These are phyloP conservation scores for Colletotrichum spinosum DNA, from an alignment of 2,329 filamentous ascomycete species.

Conservation along the genomic window DNA sequence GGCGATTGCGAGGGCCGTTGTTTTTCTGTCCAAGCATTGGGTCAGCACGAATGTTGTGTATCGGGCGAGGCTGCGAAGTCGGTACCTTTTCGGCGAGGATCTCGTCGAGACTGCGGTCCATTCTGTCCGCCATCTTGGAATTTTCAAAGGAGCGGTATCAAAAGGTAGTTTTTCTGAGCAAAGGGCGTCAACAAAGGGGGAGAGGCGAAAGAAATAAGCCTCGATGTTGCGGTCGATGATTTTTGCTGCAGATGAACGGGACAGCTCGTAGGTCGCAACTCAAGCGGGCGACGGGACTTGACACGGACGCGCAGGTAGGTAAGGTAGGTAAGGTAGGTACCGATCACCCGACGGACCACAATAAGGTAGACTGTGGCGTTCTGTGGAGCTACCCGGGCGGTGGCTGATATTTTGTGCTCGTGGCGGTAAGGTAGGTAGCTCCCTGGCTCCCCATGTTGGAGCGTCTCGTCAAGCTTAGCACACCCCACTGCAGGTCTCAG, in stretches of 20 bases:
- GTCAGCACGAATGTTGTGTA: slow-evolving; percentile 22
- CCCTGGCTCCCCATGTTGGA: slow-evolving; percentile 8
- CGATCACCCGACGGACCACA: too few species aligned
- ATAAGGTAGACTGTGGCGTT: too few species aligned
- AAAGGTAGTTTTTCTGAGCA: too few species aligned
- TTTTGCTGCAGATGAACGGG: slow-evolving; percentile 25
- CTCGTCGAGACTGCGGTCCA: slow-evolving; percentile 68
- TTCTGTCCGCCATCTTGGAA: slow-evolving; percentile 52
- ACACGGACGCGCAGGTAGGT: too few species aligned
- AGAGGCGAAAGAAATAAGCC: not conserved
- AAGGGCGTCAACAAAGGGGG: not conserved
- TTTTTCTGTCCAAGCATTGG: slow-evolving; percentile 36
- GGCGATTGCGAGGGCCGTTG: slow-evolving; percentile 50
- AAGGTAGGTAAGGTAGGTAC: too few species aligned
- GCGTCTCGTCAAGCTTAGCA: slow-evolving; percentile 1
- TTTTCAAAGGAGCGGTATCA: not conserved
- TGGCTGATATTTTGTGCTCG: too few species aligned
- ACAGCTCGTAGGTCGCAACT: slow-evolving; percentile 5
- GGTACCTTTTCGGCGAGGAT: slow-evolving; percentile 64
- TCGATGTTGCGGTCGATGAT: slow-evolving; percentile 2
- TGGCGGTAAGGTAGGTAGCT: too few species aligned
- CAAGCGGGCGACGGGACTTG: not conserved
- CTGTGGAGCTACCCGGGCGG: too few species aligned
- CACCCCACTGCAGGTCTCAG: slow-evolving; percentile 28
- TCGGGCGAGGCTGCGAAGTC: slow-evolving; percentile 43